Base-by-base conservation (phyloP, 2,329 filamentous ascomycete species). In the Cytospora mali region DNA sequence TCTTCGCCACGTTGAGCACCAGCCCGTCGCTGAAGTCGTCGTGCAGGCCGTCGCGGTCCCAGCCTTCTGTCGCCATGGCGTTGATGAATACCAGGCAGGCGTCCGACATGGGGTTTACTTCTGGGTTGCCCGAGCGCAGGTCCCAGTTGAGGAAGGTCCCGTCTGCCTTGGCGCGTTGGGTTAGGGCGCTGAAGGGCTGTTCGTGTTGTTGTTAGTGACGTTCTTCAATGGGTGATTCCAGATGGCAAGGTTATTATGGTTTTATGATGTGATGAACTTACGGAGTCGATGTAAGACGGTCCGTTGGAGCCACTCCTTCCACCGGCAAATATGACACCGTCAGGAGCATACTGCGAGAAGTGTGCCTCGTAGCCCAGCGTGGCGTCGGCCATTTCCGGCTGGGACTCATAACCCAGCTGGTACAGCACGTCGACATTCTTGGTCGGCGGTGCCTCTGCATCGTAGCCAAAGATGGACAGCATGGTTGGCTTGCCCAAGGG, bases 31-130 rank as follows among this genome's bases (percentile, higher is more conserved):
- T 87, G 46, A 84, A 84, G 66, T 88, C 89, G 70, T 96, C 91
- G 55, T 85, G 83, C 25, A 95, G 81, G 13, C 84, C 83, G 0
- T 84, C 77, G 48, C 87, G 81, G 66, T 92, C 83, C 74, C 84
- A 92, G 0, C 90, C 91, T 75, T 97, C 93, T 0, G 91, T 90
- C 0, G 89, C 85, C 72, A 93, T 91, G 35, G 82, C 84, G 71
- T 90, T 88, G 71, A 88, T 81, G 68, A 88, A 86, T 0, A 87
- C 84, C 1, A 87, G 72, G 59, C 90, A 93, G 18, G 90, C 79
- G 69, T 92, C 81, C 3, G 81, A 77, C 27, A 73, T 78, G 39
- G 73, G 70, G 60, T 82, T 79, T 5, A 83, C 77, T 4, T 75
- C 69, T 0, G 83, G 82, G 18, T 79, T 70, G 11, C 71, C 71